Evolutionary conservation across 2,329 filamentous ascomycete species (phyloP), one percentile per base, ranked within the genome.

Genomic region (Penicillium sp.): DNA sequence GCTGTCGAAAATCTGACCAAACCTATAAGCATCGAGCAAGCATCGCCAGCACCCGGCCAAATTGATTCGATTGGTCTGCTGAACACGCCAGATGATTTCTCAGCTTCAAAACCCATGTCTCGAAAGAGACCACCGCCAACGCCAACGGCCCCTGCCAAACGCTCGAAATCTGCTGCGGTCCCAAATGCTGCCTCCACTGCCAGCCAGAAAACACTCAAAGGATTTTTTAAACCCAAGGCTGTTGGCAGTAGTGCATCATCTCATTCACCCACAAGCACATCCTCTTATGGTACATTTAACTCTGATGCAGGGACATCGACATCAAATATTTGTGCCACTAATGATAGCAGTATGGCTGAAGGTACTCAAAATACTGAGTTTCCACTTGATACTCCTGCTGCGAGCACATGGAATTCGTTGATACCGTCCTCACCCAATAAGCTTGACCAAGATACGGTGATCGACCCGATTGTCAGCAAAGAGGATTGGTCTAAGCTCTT

Each of bases 401-500:
- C 26, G 31, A 29, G 27, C 45, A 47, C 16, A 31, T 5, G 1
- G 7, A 19, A 19, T 5, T 10, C 48, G 4, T 4, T 11, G 26
- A 14, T 35, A 21, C 16, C 22, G 21, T 27, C 60, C 14, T 46
- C 60, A 10, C 55, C 58, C 2, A 49, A 63, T 31, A 64, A 68
- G 48, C 68, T 72, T 27, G 68, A 70, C 56, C 68, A 75, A 9
- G 79, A 73, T 55, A 79, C 85, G 1, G 80, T 89, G 58, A 69
- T 78, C 27, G 90, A 93, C 64, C 87, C 89, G 0, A 85, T 91
- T 49, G 81, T 84, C 59, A 84, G 84, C 46, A 93, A 91, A 71
- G 89, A 95, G 68, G 89, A 88, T 22, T 98, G 95, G 95, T 87
- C 86, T 4, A 92, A 89, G 70, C 81, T 98, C 14, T 87, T 98